A percentile compares a stretch with the other conserved stretches of the same genome.
Conservation (phyloP, 1,284 basidiomycete species). For the Taiwanofungus camphoratus region DNA sequence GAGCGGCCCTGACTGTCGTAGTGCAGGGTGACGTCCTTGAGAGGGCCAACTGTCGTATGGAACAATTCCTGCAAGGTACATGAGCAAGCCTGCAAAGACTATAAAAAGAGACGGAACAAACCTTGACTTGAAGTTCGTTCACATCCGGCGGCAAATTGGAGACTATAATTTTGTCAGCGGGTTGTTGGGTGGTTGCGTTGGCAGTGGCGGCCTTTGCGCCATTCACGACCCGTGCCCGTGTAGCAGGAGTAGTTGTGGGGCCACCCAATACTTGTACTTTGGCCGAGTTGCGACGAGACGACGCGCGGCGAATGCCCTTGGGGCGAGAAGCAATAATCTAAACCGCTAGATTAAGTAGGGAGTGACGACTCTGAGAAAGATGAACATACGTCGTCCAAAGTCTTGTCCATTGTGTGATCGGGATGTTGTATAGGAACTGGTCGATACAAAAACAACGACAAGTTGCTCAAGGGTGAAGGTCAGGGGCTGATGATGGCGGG, state of each 20-base stretch:
- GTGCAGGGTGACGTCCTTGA: conserved; percentile 79
- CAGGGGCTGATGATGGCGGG: conserved; percentile 23
- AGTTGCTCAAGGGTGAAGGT: conserved; percentile 8
- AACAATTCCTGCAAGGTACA: conserved; percentile 76
- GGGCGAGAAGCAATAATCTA: conserved; percentile 74
- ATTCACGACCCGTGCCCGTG: conserved; percentile 42
- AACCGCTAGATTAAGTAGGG: conserved; percentile 10
- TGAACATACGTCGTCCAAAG: conserved; percentile 78
- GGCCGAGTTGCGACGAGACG: conserved; percentile 34
- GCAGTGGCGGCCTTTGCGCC: conserved; percentile 32
- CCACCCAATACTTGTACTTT: conserved; percentile 55
- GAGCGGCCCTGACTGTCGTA: conserved; percentile 85
- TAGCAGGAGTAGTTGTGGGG: conserved; percentile 36
- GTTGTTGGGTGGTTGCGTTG: conserved; percentile 33
- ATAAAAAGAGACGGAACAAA: conserved; percentile 34
- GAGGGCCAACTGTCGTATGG: conserved; percentile 83
- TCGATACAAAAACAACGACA: conserved; percentile 11
- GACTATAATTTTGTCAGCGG: conserved; percentile 90
- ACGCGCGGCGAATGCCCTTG: conserved; percentile 42
- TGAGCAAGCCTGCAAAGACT: not conserved
- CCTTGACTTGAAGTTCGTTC: conserved; percentile 90
- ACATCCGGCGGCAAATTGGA: conserved; percentile 95
- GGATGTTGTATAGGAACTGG: conserved; percentile 6
- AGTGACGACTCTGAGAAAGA: conserved; percentile 14
- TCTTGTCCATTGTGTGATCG: conserved; percentile 63